Base-by-base conservation (phyloP, 139 green algal species). In the Coccomyxa sp. region DNA sequence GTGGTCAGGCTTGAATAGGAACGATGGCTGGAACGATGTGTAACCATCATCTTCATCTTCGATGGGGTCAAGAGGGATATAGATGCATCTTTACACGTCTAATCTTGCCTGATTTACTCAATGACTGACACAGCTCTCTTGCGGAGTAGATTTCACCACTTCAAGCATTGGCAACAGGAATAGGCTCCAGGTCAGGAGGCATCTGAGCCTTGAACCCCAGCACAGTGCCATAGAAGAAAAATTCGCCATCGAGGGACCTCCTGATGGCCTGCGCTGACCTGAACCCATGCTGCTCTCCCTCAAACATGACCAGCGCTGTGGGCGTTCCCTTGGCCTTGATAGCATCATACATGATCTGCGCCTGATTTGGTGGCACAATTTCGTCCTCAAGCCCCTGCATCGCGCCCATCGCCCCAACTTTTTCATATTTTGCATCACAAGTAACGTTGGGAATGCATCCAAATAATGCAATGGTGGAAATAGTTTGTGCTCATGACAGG, bases 281-380 rank as follows among this genome's bases (percentile, higher is more conserved):
- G 89, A 97, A 97, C 51, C 94, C 94, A 79, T 97, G 94, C 81
- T 96, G 89, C 87, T 97, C 94, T 11, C 93, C 91, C 87, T 91
- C 81, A 84, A 93, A 94, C 91, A 96, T 90, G 13, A 96, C 88
- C 59, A 97, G 90, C 11, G 92, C 92, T 23, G 91, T 94, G 30
- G 92, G 87, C 58, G 97, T 57, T 13, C 91, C 91, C 27, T 91
- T 89, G 7, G 68, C 85, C 82, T 94, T 93, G 28, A 96, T 30
- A 0, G 86, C 88, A 0, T 91, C 81, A 51, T 91, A 89, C 89
- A 95, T 95, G 23, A 85, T 67, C 21, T 85, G 74, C 0, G 94
- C 89, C 82, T 97, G 94, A 78, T 95, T 93, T 30, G 92, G 91
- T 0, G 93, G 94, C 82, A 97, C 94, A 25, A 97, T 86, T 87